Evolutionary conservation across 331 rosid species (phyloP), one percentile per base, ranked within the genome.

Genomic region (Prunus yedoensis): DNA sequence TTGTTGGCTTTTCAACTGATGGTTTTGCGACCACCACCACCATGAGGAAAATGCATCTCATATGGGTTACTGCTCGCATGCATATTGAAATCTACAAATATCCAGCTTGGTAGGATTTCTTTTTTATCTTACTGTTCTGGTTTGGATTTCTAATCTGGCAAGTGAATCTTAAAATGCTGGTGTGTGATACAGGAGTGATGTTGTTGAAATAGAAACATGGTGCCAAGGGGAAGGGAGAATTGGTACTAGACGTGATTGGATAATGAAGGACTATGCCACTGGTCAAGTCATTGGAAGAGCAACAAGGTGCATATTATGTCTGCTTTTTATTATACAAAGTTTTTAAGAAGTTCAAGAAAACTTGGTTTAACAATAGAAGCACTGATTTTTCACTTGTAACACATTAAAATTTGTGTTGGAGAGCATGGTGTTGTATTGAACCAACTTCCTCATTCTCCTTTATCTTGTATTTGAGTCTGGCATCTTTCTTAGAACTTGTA

Each of bases 11-110:
- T 87, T 92, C 99, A 16, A 94, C 93, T 0, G 97, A 92, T 71
- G 99, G 99, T 70, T 94, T 94, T 73, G 97, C 99, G 25, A 94
- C 99, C 10, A 94, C 99, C 32, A 85, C 90, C 71, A 94, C 96
- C 47, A 94, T 94, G 99, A 88, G 99, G 85, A 89, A 92, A 71
- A 83, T 92, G 84, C 89, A 82, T 84, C 97, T 94, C 71, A 94
- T 94, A 77, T 94, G 99, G 99, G 99, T 94, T 64, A 90, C 99
- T 61, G 97, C 99, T 75, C 97, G 99, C 64, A 94, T 94, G 99
- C 99, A 94, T 82, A 90, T 94, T 67, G 99, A 94, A 87, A 86
- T 94, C 86, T 94, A 89, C 87, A 94, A 87, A 78, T 94, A 94
- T 83, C 99, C 99, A 62, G 96, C 97, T 73, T 94, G 99, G 99